Conservation (phyloP, 1,139 yeast genomes). For the Kurtzmaniella quercitrusa region DNA sequence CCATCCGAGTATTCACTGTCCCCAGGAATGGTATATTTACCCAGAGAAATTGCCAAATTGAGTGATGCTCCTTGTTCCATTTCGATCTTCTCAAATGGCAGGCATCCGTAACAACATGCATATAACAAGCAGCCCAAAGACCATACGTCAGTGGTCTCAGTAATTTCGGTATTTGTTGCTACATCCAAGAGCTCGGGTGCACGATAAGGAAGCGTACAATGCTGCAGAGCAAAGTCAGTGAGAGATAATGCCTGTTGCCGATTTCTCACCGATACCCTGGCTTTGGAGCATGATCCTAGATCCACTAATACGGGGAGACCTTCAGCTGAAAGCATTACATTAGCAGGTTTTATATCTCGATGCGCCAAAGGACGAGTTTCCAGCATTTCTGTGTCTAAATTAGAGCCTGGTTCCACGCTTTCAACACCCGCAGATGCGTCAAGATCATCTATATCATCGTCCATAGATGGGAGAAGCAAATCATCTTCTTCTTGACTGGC, state of each 20-base stretch:
- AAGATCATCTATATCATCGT: constrained; percentile 24
- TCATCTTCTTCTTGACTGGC: constrained; percentile 29
- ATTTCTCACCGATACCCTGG: constrained; percentile 49
- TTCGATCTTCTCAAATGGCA: constrained; percentile 87
- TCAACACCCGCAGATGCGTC: constrained; percentile 4
- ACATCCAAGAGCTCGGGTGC: constrained; percentile 90
- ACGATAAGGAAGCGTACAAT: constrained; percentile 81
- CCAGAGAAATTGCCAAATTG: constrained; percentile 70
- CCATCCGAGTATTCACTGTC: constrained; percentile 46
- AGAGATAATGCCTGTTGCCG: constrained; percentile 72
- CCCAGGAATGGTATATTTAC: constrained; percentile 62
- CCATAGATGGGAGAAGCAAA: constrained; percentile 23
- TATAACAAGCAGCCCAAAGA: constrained; percentile 82
- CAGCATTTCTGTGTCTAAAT: constrained; percentile 45
- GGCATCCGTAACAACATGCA: constrained; percentile 69
- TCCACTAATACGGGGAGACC: constrained; percentile 81
- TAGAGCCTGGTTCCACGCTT: constrained; percentile 10
- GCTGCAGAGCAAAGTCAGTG: constrained; percentile 81
- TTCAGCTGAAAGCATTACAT: constrained; percentile 72
- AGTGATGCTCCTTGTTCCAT: constrained; percentile 79
- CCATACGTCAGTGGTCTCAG: constrained; percentile 86
- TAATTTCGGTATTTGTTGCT: constrained; percentile 55
- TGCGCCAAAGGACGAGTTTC: constrained; percentile 76
- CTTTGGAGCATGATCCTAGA: constrained; percentile 73
- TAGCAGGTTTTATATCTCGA: constrained; percentile 84